Evolutionary conservation across 345 rosid species (phyloP), one percentile per base, ranked within the genome.

Genomic region (Salix udensis): DNA sequence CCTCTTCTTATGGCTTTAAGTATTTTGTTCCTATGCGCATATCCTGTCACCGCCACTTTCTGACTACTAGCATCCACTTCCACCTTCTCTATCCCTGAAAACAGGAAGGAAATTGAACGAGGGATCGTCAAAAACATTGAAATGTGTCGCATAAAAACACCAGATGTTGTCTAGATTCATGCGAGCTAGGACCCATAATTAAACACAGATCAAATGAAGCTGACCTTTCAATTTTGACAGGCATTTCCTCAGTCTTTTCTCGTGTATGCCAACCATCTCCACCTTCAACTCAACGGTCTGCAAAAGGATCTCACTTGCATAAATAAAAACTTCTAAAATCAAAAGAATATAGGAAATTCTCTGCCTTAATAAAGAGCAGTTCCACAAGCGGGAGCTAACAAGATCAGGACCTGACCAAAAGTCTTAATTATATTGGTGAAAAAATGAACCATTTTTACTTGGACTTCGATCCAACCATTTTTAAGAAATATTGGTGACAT

Each of bases 221-320:
- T 28, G 14, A 12, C 88, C 88, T 83, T 68, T 83, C 46, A 85
- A 78, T 74, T 86, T 86, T 26, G 86, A 79, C 6, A 86, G 79
- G 71, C 82, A 83, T 77, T 86, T 86, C 71, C 88, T 83, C 2
- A 86, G 77, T 75, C 84, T 83, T 67, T 81, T 86, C 81, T 86
- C 88, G 46, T 86, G 86, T 40, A 86, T 83, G 53, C 88, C 85
- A 9, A 86, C 88, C 88, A 86, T 86, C 72, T 86, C 88, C 64
- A 86, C 86, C 80, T 81, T 86, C 70, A 86, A 73, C 70, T 86
- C 88, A 8, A 86, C 85, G 4, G 75, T 83, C 88, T 86, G 83
- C 86, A 76, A 50, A 73, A 76, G 24, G 61, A 55, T 4, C n/a
- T 50, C 19, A 26, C 68, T 62, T 46, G 23, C 7, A 19, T 73